Conservation (phyloP, 73 alveolate genomes). For the Paramecium tetraurelia region DNA sequence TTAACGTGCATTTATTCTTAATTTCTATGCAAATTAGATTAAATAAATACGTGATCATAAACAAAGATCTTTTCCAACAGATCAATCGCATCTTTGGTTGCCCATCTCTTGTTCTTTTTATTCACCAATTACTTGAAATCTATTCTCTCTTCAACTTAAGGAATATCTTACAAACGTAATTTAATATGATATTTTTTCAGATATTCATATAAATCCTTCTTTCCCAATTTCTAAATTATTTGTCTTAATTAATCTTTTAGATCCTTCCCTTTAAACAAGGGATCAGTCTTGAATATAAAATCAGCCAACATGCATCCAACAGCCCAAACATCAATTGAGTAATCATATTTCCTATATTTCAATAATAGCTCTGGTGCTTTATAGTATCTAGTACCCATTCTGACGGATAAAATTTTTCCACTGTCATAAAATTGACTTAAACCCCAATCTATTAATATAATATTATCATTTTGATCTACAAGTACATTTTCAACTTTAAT, state of each 20-base stretch:
- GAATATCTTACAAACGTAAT: neutral
- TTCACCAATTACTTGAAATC: neutral
- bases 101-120: neutral
- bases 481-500: neutral
- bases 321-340: constrained; percentile 84
- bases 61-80: constrained; percentile 2
- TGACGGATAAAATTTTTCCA: neutral
- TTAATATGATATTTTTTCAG: neutral
- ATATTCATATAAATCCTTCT: neutral
- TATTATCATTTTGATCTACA: constrained; percentile 5
- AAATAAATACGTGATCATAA: constrained; percentile 15
- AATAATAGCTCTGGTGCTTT: constrained; percentile 80
- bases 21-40: neutral
- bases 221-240: neutral
- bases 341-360: constrained; percentile 69
- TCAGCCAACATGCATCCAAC: constrained; percentile 68
- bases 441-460: constrained; percentile 37
- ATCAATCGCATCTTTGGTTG: neutral
- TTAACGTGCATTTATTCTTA: constrained; percentile 16
- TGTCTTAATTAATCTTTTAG: neutral
- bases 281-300: neutral
- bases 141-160: neutral
- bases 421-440: neutral
- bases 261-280: constrained; percentile 7
- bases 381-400: constrained; percentile 66